Base-by-base conservation (phyloP, 73 alveolate genomes). In the Breviolum minutum region DNA sequence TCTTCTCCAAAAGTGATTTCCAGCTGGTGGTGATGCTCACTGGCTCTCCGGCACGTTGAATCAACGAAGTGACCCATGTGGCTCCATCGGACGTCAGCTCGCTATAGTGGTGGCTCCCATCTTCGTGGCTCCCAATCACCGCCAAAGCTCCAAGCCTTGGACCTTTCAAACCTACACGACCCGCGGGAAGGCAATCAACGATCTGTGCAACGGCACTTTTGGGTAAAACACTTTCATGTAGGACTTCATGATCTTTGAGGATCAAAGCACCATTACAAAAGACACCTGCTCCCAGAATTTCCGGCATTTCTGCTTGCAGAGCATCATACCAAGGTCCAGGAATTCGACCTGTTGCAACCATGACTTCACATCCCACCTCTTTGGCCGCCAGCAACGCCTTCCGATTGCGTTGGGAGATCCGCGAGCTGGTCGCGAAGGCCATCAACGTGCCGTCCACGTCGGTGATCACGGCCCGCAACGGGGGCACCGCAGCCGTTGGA, bases 371-470 rank as follows among this genome's bases (percentile, higher is more conserved):
- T 64, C 98, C 90, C n/a, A 24, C 64, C 40, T 48, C 68, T 16
- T 12, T 7, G 17, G 90, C 98, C 22, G 64, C 12, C 48, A 17
- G 6, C 97, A 90, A 71, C 32, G 98, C 98, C 17, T 26, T 60
- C 48, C 32, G 88, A 77, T 70, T 90, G 73, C 66, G 80, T 8
- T 19, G 6, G 32, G 97, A 90, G 63, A 90, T 11, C 77, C 73
- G 24, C 26, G 88, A n/a, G 98, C 48, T 73, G 29, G 81, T 92
- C 64, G 90, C 98, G 80, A 92, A 92, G 27, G 98, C 81, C 98
- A 92, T 73, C 81, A 92, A 66, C 26, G 98, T 92, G 68, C 98
- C 89, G 61, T 92, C 98, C 90, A 92, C 98, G 17, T 92, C 98
- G 24, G 77, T 74, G 68, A 92, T 27, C 60, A 92, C 40, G 80